These are phyloP conservation scores for Desmodesmus armatus DNA, from an alignment of 139 green algal species.

Conservation along the genomic window DNA sequence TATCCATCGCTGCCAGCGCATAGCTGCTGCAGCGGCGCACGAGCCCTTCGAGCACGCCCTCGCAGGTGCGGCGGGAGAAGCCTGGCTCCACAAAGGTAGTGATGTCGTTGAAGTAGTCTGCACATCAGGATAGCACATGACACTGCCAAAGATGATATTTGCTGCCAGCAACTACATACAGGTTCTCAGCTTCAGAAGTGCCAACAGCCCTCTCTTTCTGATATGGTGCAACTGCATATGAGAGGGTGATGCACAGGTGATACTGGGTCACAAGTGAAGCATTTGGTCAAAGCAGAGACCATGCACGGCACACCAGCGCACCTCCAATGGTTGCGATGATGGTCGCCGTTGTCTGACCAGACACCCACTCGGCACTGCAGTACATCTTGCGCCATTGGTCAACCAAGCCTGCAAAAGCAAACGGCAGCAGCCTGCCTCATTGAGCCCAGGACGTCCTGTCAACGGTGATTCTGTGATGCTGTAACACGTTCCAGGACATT, in stretches of 20 bases:
- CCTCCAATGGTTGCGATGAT: constrained; percentile 84
- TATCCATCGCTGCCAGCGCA: constrained; percentile 20
- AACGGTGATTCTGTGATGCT: no score
- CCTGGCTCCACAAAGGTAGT: constrained; percentile 46
- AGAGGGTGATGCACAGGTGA: no score
- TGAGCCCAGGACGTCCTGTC: no score
- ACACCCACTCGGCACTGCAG: constrained; percentile 62
- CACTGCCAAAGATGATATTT: background rate
- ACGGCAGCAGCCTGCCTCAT: no score
- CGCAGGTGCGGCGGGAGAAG: constrained; percentile 54
- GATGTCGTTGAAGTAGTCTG: constrained; percentile 49
- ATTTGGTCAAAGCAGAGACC: no score
- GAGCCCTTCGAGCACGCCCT: constrained; percentile 58
- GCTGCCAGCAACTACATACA: background rate
- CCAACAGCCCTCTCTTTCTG: no score
- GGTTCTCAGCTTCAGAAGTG: no score
- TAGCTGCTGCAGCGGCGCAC: constrained; percentile 39
- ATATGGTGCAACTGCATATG: background rate
- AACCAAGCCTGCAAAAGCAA: constrained; percentile 53
- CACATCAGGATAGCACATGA: constrained; percentile 6
- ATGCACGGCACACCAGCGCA: no score
- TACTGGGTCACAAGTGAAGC: no score
- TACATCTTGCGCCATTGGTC: constrained; percentile 63
- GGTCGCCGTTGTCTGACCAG: constrained; percentile 61
- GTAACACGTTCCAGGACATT: no score